Conservation (phyloP, 2,329 filamentous ascomycete species). For the Phoma sp. region DNA sequence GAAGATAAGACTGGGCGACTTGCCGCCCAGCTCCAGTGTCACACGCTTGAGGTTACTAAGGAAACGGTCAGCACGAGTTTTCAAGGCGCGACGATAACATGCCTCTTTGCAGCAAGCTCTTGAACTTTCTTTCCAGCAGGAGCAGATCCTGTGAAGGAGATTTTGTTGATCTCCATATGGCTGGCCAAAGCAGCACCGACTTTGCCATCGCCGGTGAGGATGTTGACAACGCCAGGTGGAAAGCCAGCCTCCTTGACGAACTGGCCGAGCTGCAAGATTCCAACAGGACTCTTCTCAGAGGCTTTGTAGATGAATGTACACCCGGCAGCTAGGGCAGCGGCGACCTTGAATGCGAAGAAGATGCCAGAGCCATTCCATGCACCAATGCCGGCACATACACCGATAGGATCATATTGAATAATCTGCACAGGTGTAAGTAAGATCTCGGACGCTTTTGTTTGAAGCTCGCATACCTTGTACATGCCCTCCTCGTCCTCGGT, state of each 20-base stretch:
- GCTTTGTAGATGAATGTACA: conserved; percentile 41
- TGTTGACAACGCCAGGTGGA: conserved; percentile 51
- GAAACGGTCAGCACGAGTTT: not conserved
- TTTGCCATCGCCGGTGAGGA: conserved; percentile 37
- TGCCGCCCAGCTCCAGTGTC: conserved; percentile 57
- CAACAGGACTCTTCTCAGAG: conserved; percentile 38
- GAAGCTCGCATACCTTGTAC: conserved; percentile 1
- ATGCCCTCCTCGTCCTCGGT: conserved; percentile 12
- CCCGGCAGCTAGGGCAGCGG: conserved; percentile 42
- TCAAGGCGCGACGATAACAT: not conserved
- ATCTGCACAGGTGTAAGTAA: conserved; percentile 6
- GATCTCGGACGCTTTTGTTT: accelerated
- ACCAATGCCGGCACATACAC: conserved; percentile 41
- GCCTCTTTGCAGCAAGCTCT: conserved; percentile 35
- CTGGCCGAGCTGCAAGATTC: conserved; percentile 26
- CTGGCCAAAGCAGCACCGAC: conserved; percentile 46
- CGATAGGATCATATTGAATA: conserved; percentile 34
- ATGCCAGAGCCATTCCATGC: conserved; percentile 35
- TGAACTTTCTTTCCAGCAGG: conserved; percentile 46
- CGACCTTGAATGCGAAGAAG: conserved; percentile 36
- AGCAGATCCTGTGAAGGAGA: conserved; percentile 50
- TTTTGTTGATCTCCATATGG: conserved; percentile 52
- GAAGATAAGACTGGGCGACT: conserved; percentile 56
- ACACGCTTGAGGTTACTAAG: conserved; percentile 46
- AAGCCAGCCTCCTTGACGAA: conserved; percentile 45